Base-by-base conservation (phyloP, 73 alveolate genomes). In the Paramecium primaurelia region DNA sequence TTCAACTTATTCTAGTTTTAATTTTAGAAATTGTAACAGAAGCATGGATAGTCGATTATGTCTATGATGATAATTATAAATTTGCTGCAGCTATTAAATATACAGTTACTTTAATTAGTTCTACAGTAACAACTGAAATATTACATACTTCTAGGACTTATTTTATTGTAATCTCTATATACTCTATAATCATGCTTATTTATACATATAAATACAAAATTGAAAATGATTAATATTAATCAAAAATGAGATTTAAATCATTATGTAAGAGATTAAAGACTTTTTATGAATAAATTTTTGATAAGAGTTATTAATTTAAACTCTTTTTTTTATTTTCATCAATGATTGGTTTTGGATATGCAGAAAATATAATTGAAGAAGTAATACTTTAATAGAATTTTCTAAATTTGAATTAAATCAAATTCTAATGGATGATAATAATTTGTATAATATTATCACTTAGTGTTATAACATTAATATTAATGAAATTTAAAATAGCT, bases 31-130 rank as follows among this genome's bases (percentile, higher is more conserved):
- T 34, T 4, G 58, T 38, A 14, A 14, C 59, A 14, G 87, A 73
- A 37, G 54, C 87, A 14, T 73, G 59, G 58, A 73, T 73, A 16
- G 87, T 73, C 14, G 87, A 73, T 34, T 37, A 34, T 73, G 34
- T 73, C 0, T 73, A 34, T 37, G 59, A 34, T 38, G 87, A 38
- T 30, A 73, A 40, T 38, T 73, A 34, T 12, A 73, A 40, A 37
- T 34, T 36, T 73, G 87, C 87, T 34, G 87, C 87, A 8, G 64
- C 87, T 6, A 38, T 73, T 9, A 73, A 73, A 38, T 73, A 37
- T 9, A 18, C 60, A 73, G 59, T 32, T 20, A 36, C 34, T 10
- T 73, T 22, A 12, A 30, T 73, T 6, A 44, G 58, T 36, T 73
- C 87, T 30, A 37, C 34, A 12, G 1, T 34, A 22, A 73, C 59